phyloP scores from a whole-genome alignment of 164 flowering plant species.

The Piper longum region DNA sequence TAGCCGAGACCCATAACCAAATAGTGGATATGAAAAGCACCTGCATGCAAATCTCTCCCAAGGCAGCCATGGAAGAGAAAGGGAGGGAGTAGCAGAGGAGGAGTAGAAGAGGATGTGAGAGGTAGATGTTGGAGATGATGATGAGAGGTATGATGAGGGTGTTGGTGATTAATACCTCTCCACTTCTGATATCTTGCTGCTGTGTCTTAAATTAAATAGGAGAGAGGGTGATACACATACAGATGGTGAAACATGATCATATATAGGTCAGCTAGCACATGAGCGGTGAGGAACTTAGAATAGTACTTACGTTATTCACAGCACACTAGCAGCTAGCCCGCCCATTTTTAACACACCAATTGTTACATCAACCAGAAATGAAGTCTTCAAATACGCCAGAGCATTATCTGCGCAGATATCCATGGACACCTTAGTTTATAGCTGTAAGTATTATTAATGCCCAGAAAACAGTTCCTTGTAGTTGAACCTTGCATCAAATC shows the following conservation, averaged over 20 bases:
- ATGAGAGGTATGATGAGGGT: no score
- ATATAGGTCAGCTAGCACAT: no score
- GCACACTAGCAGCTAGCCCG: no score
- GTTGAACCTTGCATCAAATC: not conserved
- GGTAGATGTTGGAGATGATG: no score
- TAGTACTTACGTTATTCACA: not conserved
- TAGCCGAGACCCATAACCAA: not conserved
- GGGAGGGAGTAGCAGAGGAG: not conserved
- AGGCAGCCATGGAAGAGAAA: not conserved
- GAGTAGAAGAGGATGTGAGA: no score
- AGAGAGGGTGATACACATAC: conserved; percentile 1
- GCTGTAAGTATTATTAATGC: not conserved
- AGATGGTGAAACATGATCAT: not conserved
- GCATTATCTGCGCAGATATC: no score
- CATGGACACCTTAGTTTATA: no score
- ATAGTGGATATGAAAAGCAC: not conserved
- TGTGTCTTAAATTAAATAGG: not conserved
- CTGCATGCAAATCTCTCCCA: not conserved
- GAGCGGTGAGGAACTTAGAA: not conserved
- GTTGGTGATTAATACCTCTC: no score
- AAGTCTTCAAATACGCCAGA: no score
- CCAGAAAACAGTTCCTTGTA: not conserved
- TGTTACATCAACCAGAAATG: no score
- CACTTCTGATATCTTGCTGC: no score
- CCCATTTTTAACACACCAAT: no score